Base-by-base conservation (phyloP, 1,284 basidiomycete species). In the Cryptococcus hybrid region DNA sequence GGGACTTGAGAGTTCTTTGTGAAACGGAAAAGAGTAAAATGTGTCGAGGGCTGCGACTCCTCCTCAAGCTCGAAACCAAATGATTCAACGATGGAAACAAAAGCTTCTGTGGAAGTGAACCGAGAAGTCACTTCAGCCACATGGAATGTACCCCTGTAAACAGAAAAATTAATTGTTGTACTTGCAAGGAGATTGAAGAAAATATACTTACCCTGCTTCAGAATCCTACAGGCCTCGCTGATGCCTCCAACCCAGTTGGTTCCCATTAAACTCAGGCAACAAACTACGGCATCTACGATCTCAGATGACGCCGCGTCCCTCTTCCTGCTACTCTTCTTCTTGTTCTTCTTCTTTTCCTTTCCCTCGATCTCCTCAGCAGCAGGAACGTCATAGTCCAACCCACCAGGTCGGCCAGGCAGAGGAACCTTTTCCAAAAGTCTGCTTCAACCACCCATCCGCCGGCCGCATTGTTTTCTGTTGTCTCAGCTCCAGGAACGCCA, bases 101-200 rank as follows among this genome's bases (percentile, higher is more conserved):
- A 99, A n/a, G 83, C 83, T 34, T 89, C 85, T 5, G 87, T 79
- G 55, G 86, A 83, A 5, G 84, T 83, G 68, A 97, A 89, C 12
- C 93, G 85, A 68, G 91, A 94, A 0, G 89, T 85, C n/a, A 99
- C 96, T 79, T 99, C 96, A 4, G 96, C 95, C 56, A 99, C 86
- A 76, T 90, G 88, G 48, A 98, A 82, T 67, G 89, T 85, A 7
- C 93, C 94, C 18, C 92, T 95, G 64, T 4, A 24, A 15, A n/a
- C 24, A 24, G 24, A 24, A 24, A 24, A 24, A 24, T 24, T 24
- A 24, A 24, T 24, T 24, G 24, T 24, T 24, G 24, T 24, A 24
- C 24, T 24, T 24, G 24, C 24, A 24, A 24, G 24, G 24, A 24
- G 24, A 24, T 24, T 24, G 24, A 24, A 24, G 24, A 24, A 24